Percentiles rank a stretch among this genome's conserved stretches.
Conservation (phyloP, 495 filamentous ascomycete genomes). For the Daldinia bambusicola region DNA sequence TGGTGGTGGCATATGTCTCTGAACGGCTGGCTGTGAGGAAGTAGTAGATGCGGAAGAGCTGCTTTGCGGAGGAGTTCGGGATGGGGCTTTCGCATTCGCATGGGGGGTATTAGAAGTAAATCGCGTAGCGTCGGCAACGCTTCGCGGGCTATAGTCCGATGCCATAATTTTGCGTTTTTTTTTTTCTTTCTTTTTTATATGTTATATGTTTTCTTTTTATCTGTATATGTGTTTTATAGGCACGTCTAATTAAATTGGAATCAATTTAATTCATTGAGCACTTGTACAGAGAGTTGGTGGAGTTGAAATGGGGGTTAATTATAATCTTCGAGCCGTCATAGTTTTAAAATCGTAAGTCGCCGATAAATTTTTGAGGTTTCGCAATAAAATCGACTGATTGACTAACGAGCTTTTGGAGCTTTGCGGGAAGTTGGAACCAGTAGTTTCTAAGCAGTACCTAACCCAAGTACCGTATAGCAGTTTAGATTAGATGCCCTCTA, state of each 20-base stretch:
- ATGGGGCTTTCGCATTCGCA: slow-evolving; percentile 72
- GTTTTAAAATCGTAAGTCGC: slow-evolving; percentile 5
- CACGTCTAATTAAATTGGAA: background rate
- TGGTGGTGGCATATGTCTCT: slow-evolving; percentile 70
- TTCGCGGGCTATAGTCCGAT: slow-evolving; percentile 73
- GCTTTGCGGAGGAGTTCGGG: slow-evolving; percentile 39
- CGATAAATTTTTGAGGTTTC: slow-evolving; percentile 31
- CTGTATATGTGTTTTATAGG: background rate
- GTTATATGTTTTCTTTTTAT: background rate
- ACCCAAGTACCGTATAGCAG: background rate
- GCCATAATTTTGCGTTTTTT: slow-evolving; percentile 19
- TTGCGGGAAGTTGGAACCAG: background rate
- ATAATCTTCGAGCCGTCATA: slow-evolving; percentile 5
- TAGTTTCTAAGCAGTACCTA: background rate
- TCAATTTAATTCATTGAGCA: background rate
- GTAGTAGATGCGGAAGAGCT: slow-evolving; percentile 45
- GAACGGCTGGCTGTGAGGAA: slow-evolving; percentile 37
- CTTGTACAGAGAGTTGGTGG: background rate
- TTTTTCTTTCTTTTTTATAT: background rate
- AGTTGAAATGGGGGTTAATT: slow-evolving; percentile 1
- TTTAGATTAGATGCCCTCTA: background rate
- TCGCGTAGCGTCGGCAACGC: slow-evolving; percentile 90
- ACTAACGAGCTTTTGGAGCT: background rate
- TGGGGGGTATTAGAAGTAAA: slow-evolving; percentile 95
- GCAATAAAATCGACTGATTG: slow-evolving; percentile 16